Base-by-base conservation (phyloP, 2,329 filamentous ascomycete species). In the Clarireedia hainanense region DNA sequence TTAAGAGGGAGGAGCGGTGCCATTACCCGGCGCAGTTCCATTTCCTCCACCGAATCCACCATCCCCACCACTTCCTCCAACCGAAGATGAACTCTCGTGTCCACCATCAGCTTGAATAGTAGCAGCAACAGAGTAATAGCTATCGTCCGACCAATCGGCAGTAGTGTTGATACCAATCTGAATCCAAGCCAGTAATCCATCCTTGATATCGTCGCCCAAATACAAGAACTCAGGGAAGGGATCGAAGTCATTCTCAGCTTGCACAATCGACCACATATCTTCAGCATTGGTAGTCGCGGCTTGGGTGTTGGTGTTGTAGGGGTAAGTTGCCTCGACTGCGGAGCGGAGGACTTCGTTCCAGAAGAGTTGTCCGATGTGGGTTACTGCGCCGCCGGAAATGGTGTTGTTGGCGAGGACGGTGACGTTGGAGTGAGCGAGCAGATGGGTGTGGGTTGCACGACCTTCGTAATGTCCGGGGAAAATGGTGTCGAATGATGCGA, bases 291-390 rank as follows among this genome's bases (percentile, higher is more conserved):
- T 67, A 4, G 74, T 80, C n/a, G 75, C 20, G 0, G 63, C 57
- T 56, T 75, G 71, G 0, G 67, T 71, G 60, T 76, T 77, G 42
- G 65, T 67, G 15, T 61, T 67, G 61, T 76, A 76, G 1, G 79
- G 79, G 1, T 66, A 61, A 0, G 68, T 71, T 10, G 65, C 66
- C 54, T 80, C 76, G 48, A 81, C 77, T 20, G 69, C 61, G 3
- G 64, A 58, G 58, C 79, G 73, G 17, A 83, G 73, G 55, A 73
- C 70, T 59, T 81, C 75, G 63, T 86, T 81, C 55, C 83, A 78
- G 72, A 80, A 83, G 48, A 82, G 67, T 63, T 84, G 80, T 5
- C 80, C 80, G 34, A 82, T 74, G 67, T 83, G 79, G 0, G 76
- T 74, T 5, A 77, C 74, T 49, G 75, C 74, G 9, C 77, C 74